Conservation (phyloP, 352 stramenopile genomes). For the Phytophthora fragariaefolia region DNA sequence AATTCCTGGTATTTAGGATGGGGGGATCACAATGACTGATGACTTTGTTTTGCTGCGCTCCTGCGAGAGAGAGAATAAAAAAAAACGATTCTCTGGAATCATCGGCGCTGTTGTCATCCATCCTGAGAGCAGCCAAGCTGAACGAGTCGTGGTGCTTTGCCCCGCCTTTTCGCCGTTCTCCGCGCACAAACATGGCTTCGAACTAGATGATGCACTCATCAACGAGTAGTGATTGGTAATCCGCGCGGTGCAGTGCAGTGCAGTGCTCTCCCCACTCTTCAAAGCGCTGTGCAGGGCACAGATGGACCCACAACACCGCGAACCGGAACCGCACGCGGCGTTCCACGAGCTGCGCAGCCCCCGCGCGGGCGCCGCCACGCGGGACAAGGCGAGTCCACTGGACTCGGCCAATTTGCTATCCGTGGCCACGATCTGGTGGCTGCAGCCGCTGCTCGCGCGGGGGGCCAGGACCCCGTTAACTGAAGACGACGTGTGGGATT, state of each 20-base stretch:
- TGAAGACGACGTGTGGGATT: slow-evolving; percentile 48
- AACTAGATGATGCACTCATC: no score
- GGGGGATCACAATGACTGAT: no score
- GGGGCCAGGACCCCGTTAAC: slow-evolving; percentile 45
- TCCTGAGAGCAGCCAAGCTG: no score
- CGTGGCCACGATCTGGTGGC: slow-evolving; percentile 60
- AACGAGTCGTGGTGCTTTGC: no score
- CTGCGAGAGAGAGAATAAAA: no score
- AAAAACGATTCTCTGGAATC: no score
- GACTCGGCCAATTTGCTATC: slow-evolving; percentile 50
- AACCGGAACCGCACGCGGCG: background rate
- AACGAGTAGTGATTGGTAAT: slow-evolving; percentile 24
- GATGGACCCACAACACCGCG: slow-evolving; percentile 4
- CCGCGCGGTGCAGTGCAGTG: background rate
- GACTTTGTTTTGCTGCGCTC: no score
- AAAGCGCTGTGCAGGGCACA: slow-evolving; percentile 5
- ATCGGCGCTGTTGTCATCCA: no score
- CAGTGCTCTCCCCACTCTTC: slow-evolving; percentile 5
- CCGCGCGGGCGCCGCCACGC: background rate
- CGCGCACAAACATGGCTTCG: no score
- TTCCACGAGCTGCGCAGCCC: slow-evolving; percentile 23
- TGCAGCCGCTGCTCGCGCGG: slow-evolving; percentile 48
- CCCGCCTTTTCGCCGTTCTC: no score
- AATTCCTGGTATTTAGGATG: no score
- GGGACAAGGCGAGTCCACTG: slow-evolving; percentile 36